Conservation (phyloP, 345 rosid species). For the Sisymbrium irio region DNA sequence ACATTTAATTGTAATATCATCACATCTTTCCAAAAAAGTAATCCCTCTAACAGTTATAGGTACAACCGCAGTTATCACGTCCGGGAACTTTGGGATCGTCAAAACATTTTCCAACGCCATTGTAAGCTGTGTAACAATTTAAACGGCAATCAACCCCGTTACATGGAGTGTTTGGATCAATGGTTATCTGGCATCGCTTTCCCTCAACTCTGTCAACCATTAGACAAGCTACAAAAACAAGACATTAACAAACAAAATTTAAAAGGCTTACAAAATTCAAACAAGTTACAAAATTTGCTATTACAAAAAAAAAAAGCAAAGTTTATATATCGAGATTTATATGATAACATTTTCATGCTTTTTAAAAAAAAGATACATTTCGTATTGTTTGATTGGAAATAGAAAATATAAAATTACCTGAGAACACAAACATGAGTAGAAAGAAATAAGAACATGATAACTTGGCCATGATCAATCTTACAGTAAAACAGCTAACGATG, state of each 20-base stretch:
- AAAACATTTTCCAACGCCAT: slow-evolving; percentile 27
- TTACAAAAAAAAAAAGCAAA: too few species aligned
- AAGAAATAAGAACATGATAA: slow-evolving; percentile 12
- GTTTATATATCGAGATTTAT: not conserved
- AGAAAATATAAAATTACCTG: slow-evolving; percentile 3
- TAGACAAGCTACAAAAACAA: not conserved
- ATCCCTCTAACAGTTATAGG: slow-evolving; percentile 15
- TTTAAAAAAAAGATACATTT: too few species aligned
- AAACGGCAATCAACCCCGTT: not conserved
- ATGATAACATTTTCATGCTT: not conserved
- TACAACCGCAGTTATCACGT: slow-evolving; percentile 9
- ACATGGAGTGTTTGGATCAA: not conserved
- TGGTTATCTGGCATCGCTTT: not conserved
- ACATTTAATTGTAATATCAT: not conserved
- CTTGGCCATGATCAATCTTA: slow-evolving; percentile 17
- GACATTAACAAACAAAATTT: not conserved
- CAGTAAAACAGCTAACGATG: not conserved
- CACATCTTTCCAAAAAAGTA: not conserved
- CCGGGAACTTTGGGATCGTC: slow-evolving; percentile 30
- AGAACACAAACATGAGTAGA: slow-evolving; percentile 9
- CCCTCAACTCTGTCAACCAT: slow-evolving; percentile 10
- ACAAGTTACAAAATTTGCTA: too few species aligned
- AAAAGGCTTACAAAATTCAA: too few species aligned
- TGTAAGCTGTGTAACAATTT: not conserved
- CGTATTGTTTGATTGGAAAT: not conserved